phyloP scores from a whole-genome alignment of 2,329 filamentous ascomycete genomes.

The Leptographium lundbergii region DNA sequence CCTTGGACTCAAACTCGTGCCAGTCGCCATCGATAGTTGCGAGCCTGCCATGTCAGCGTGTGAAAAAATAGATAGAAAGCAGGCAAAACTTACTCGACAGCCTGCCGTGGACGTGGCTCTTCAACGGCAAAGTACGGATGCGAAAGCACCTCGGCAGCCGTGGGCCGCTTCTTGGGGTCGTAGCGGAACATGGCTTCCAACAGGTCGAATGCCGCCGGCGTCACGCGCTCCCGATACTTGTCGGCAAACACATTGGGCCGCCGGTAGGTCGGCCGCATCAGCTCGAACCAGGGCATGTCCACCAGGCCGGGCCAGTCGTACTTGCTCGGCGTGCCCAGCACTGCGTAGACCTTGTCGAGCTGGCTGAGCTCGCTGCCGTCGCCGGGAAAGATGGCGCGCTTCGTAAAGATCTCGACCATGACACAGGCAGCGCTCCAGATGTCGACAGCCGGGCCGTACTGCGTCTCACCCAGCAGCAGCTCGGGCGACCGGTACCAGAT shows the following conservation, averaged over 20 bases:
- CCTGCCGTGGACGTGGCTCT: conserved; percentile 63
- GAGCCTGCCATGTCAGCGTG: conserved; percentile 41
- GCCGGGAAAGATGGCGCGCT: conserved; percentile 86
- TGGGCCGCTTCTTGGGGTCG: conserved; percentile 73
- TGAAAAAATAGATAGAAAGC: background rate
- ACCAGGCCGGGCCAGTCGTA: conserved; percentile 77
- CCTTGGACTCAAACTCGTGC: conserved; percentile 98
- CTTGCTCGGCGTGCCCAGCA: conserved; percentile 77
- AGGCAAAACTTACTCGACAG: conserved; percentile 55
- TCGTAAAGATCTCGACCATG: conserved; percentile 90
- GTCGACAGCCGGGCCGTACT: conserved; percentile 81
- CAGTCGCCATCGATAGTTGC: conserved; percentile 80
- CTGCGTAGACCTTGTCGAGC: conserved; percentile 88
- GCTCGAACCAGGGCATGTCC: conserved; percentile 96
- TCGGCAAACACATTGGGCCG: conserved; percentile 67
- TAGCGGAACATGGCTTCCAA: conserved; percentile 77
- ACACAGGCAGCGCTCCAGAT: conserved; percentile 98
- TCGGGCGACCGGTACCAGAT: conserved; percentile 96
- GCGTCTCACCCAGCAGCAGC: conserved; percentile 78
- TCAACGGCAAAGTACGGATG: conserved; percentile 84
- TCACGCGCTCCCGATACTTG: conserved; percentile 66
- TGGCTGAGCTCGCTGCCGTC: conserved; percentile 94
- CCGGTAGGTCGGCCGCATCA: conserved; percentile 66
- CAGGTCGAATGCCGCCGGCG: conserved; percentile 70
- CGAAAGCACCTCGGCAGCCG: conserved; percentile 68